Evolutionary conservation across 31 red algal species (phyloP).

Genomic region (Asparagopsis taxiformis): DNA sequence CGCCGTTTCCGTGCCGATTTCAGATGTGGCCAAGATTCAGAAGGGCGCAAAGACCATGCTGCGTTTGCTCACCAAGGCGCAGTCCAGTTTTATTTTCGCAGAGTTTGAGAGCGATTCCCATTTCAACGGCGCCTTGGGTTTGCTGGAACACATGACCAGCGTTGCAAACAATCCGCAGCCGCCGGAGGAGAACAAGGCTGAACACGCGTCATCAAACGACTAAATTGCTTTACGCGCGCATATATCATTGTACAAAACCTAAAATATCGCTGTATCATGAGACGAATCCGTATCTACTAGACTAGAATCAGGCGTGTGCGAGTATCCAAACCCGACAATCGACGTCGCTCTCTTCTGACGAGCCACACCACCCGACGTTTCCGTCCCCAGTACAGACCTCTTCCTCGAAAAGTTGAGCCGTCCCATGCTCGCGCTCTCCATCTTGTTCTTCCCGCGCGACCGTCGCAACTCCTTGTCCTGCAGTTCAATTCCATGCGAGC

Average conservation of each 20-base stretch:
- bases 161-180: neutral
- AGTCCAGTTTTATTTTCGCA: constrained; percentile 60
- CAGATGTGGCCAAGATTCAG: constrained; percentile 65
- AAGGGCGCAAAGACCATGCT: constrained; percentile 66
- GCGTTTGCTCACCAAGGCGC: constrained; percentile 37
- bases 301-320: constrained; percentile 15
- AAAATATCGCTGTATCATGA: too few species aligned
- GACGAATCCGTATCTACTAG: constrained; percentile 11
- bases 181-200: too few species aligned
- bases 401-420: too few species aligned
- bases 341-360: constrained; percentile 23
- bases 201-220: too few species aligned
- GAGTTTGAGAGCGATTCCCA: constrained; percentile 69
- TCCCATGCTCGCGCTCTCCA: too few species aligned
- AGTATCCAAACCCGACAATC: constrained; percentile 65
- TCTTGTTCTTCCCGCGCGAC: neutral
- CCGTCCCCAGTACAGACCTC: too few species aligned
- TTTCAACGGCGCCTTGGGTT: constrained; percentile 48
- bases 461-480: constrained; percentile 42
- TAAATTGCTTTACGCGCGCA: too few species aligned
- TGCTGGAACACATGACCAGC: constrained; percentile 52
- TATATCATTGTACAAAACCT: too few species aligned
- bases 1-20: constrained; percentile 39
- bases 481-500: constrained; percentile 46
- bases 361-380: constrained; percentile 2